Percentiles rank a stretch among this genome's conserved stretches.
These are phyloP conservation scores for Simplicillium sp. DNA, from an alignment of 2,329 filamentous ascomycete species.

Conservation along the genomic window DNA sequence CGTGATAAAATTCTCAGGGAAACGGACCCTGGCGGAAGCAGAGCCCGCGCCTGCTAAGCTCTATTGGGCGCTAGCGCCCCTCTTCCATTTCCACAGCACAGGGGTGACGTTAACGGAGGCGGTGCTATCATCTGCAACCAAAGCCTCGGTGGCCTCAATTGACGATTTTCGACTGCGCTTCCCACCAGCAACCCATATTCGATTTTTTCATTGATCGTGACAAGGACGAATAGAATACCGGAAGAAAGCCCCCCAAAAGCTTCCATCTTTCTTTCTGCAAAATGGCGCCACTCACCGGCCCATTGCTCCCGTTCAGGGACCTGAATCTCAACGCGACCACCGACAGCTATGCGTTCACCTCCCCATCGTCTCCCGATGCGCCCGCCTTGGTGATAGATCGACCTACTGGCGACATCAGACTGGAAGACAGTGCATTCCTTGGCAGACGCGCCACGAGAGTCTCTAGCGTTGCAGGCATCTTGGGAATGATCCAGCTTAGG, in stretches of 20 bases:
- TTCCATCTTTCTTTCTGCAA: conserved; percentile 1
- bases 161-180: conserved; percentile 2
- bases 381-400: conserved; percentile 84
- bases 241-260: no score
- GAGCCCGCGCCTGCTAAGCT: no score
- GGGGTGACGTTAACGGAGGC: no score
- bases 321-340: conserved; percentile 92
- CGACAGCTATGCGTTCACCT: conserved; percentile 93
- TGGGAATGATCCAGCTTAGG: conserved; percentile 88
- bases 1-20: no score
- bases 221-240: no score
- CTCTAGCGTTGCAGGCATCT: conserved; percentile 87
- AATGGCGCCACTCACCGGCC: conserved; percentile 27
- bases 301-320: conserved; percentile 70
- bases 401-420: conserved; percentile 80
- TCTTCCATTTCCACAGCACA: no score
- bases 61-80: no score
- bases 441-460: conserved; percentile 65
- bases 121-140: no score
- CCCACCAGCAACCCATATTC: background rate
- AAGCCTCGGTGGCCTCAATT: background rate
- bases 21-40: no score
- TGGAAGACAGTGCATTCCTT: conserved; percentile 70
- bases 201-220: no score
- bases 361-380: conserved; percentile 83